These are phyloP conservation scores for Trichoderma sp. DNA, from an alignment of 2,329 filamentous ascomycete genomes.

Conservation along the genomic window DNA sequence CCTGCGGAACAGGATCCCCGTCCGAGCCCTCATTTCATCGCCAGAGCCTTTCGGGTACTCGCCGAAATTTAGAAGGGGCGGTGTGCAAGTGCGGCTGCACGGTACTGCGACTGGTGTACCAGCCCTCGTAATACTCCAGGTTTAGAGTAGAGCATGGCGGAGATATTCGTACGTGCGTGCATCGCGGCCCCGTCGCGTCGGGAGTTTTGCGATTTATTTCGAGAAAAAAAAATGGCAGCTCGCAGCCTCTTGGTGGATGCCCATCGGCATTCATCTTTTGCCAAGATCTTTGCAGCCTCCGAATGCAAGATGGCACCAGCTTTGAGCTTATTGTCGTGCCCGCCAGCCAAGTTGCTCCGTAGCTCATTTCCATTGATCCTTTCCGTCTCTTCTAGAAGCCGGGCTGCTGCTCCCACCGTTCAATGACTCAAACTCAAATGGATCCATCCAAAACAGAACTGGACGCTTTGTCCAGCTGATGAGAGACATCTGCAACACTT, in stretches of 20 bases:
- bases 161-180: not conserved
- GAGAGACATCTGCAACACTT: not conserved
- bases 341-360: too few species aligned
- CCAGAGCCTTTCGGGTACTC: slow-evolving; percentile 1
- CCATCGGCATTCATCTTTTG: not conserved
- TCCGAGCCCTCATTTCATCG: not conserved
- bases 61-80: slow-evolving; percentile 8
- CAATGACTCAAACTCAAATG: not conserved
- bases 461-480: not conserved
- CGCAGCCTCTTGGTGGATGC: not conserved
- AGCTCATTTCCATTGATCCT: not conserved
- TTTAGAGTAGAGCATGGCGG: not conserved
- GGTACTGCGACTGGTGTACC: not conserved
- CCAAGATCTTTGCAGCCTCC: not conserved
- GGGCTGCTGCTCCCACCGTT: not conserved
- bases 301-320: not conserved
- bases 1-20: not conserved
- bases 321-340: not conserved
- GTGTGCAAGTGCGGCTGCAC: not conserved
- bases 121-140: not conserved
- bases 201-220: not conserved
- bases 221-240: not conserved
- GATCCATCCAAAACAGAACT: not conserved
- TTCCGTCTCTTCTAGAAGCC: slow-evolving; percentile 4
- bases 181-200: not conserved